Conservation (phyloP, 2,329 filamentous ascomycete genomes). For the Aspergillus sp. region DNA sequence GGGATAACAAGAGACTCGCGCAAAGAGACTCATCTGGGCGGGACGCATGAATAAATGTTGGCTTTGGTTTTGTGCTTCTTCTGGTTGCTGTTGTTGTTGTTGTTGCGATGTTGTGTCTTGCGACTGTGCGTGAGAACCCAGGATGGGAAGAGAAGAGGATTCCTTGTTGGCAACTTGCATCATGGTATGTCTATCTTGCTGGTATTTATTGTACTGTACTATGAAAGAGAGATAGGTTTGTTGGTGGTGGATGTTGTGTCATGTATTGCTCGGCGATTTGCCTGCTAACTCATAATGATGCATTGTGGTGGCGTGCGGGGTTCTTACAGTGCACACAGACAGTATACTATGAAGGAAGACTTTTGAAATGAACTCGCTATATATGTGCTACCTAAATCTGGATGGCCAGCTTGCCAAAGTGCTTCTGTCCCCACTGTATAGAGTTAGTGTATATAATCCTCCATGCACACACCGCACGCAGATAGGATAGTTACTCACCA, state of each 20-base stretch:
- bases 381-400: conserved; percentile 22
- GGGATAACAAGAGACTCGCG: conserved; percentile 56
- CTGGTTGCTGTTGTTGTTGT: background rate
- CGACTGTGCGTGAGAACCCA: conserved; percentile 3
- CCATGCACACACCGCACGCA: background rate
- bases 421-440: conserved; percentile 41
- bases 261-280: too few species aligned
- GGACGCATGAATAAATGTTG: conserved; percentile 25
- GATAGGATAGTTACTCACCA: conserved; percentile 26
- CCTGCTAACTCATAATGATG: conserved; percentile 1
- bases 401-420: conserved; percentile 50
- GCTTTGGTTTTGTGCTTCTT: background rate
- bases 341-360: too few species aligned
- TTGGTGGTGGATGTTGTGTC: too few species aligned
- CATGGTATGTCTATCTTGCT: background rate
- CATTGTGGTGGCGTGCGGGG: background rate
- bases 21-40: conserved; percentile 43
- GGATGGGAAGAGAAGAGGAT: conserved; percentile 15
- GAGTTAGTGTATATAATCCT: conserved; percentile 11
- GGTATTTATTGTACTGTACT: background rate
- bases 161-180: conserved; percentile 10
- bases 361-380: too few species aligned
- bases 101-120: background rate
- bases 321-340: background rate
- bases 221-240: background rate